Percentiles rank a stretch among this genome's conserved stretches.
phyloP scores from a whole-genome alignment of 2,329 filamentous ascomycete species.

The Sporothrix luriei region DNA sequence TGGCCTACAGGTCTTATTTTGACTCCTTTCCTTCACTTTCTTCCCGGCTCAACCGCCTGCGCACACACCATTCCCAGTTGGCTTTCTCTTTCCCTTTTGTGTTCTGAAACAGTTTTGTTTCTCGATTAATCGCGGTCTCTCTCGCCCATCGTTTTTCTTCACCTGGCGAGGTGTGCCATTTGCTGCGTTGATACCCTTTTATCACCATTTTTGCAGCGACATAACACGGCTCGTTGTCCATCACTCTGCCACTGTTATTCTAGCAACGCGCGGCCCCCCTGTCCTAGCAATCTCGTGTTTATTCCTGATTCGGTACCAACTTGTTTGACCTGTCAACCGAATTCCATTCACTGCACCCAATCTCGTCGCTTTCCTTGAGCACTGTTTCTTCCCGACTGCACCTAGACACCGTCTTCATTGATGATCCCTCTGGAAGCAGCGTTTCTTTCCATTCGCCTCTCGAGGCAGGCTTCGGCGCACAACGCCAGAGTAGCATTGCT shows the following conservation, averaged over 20 bases:
- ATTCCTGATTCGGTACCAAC: constrained; percentile 1
- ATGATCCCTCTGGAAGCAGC: constrained; percentile 17
- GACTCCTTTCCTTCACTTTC: constrained; percentile 1
- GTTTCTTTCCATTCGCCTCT: constrained; percentile 11
- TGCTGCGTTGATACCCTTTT: neutral
- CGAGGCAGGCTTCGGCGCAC: constrained; percentile 18
- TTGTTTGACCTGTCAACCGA: neutral
- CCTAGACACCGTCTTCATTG: constrained; percentile 23
- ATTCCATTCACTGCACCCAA: constrained; percentile 3
- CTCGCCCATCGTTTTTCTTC: neutral
- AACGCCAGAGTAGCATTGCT: constrained; percentile 22
- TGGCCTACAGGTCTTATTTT: neutral
- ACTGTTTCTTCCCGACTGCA: neutral
- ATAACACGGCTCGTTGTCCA: neutral
- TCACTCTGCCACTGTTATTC: neutral
- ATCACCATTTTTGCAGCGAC: constrained; percentile 3
- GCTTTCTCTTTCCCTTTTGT: neutral
- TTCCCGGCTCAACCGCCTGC: neutral
- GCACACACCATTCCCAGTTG: constrained; percentile 3
- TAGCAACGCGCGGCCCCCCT: constrained; percentile 10
- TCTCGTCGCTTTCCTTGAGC: neutral
- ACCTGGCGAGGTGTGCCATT: neutral
- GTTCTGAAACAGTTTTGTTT: constrained; percentile 8
- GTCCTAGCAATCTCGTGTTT: constrained; percentile 19
- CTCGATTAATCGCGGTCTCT: neutral